Conservation (phyloP, 2,329 filamentous ascomycete species). For the Pseudogymnoascus verrucosus region DNA sequence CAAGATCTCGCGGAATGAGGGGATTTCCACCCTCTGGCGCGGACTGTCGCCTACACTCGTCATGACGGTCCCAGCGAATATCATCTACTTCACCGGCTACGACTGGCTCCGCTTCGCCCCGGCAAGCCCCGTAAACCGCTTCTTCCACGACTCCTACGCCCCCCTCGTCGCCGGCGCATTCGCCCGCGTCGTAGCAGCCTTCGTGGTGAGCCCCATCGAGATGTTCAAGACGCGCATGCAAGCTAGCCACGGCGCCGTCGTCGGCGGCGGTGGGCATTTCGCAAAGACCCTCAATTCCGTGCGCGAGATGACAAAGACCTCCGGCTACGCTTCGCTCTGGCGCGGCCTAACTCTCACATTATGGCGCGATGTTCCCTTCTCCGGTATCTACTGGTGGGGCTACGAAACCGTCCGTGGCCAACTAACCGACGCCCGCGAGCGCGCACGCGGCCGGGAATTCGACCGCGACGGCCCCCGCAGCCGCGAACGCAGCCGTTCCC, state of each 20-base stretch:
- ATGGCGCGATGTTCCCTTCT: constrained; percentile 96
- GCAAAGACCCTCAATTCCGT: constrained; percentile 70
- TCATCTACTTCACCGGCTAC: constrained; percentile 98
- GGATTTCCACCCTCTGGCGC: constrained; percentile 77
- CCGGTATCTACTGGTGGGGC: constrained; percentile 95
- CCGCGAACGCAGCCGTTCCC: constrained; percentile 44
- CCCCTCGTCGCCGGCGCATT: constrained; percentile 72
- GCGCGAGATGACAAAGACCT: constrained; percentile 65
- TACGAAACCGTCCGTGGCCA: constrained; percentile 75
- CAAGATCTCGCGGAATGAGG: constrained; percentile 94
- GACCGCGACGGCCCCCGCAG: constrained; percentile 33
- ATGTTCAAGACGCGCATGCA: constrained; percentile 91
- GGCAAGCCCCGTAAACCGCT: constrained; percentile 60
- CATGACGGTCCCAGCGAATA: constrained; percentile 92
- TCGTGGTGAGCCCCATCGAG: constrained; percentile 82
- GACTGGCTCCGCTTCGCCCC: constrained; percentile 79
- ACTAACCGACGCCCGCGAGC: constrained; percentile 61
- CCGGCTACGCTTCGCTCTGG: constrained; percentile 82
- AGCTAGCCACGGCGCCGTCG: constrained; percentile 50
- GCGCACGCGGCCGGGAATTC: constrained; percentile 36
- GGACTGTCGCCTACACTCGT: constrained; percentile 87
- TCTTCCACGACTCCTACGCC: constrained; percentile 61
- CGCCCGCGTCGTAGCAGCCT: constrained; percentile 72
- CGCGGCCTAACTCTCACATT: constrained; percentile 81
- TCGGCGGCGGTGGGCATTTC: constrained; percentile 58